Evolutionary conservation across 2,329 filamentous ascomycete genomes (phyloP).

Genomic region (Anisogramma anomala): DNA sequence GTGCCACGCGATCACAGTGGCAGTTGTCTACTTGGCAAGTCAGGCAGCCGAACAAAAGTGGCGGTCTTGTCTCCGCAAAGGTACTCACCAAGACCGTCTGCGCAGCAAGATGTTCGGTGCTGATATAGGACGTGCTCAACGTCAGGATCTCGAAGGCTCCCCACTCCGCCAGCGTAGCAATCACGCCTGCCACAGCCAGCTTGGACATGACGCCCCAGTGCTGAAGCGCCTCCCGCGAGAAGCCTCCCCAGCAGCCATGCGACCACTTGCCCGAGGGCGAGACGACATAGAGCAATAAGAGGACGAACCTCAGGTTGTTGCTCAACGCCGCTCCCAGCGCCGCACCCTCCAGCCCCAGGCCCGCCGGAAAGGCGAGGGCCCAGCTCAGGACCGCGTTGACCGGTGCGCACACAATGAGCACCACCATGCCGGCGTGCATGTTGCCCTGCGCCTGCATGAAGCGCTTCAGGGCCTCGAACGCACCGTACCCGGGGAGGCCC

Average conservation of each 20-base stretch:
- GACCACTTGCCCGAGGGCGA: slow-evolving; percentile 28
- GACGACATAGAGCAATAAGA: slow-evolving; percentile 35
- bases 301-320: slow-evolving; percentile 35
- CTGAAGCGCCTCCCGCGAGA: slow-evolving; percentile 22
- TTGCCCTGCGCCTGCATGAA: slow-evolving; percentile 44
- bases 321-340: slow-evolving; percentile 37
- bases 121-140: slow-evolving; percentile 33
- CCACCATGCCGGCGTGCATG: slow-evolving; percentile 36
- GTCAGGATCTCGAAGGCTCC: slow-evolving; percentile 32
- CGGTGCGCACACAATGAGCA: slow-evolving; percentile 35
- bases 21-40: slow-evolving; percentile 20
- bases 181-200: slow-evolving; percentile 28
- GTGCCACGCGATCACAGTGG: slow-evolving; percentile 31
- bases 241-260: slow-evolving; percentile 33
- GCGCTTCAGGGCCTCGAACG: slow-evolving; percentile 42
- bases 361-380: slow-evolving; percentile 31
- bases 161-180: slow-evolving; percentile 32
- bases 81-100: slow-evolving; percentile 26
- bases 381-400: slow-evolving; percentile 38
- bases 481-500: slow-evolving; percentile 40
- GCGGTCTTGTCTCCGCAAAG: not conserved
- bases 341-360: slow-evolving; percentile 38
- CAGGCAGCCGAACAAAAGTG: not conserved
- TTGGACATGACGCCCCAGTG: slow-evolving; percentile 29
- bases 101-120: slow-evolving; percentile 30